Percentiles rank a stretch among this genome's conserved stretches.
phyloP scores from a whole-genome alignment of 306 rosid species.

The Trichosanthes cucumerina region DNA sequence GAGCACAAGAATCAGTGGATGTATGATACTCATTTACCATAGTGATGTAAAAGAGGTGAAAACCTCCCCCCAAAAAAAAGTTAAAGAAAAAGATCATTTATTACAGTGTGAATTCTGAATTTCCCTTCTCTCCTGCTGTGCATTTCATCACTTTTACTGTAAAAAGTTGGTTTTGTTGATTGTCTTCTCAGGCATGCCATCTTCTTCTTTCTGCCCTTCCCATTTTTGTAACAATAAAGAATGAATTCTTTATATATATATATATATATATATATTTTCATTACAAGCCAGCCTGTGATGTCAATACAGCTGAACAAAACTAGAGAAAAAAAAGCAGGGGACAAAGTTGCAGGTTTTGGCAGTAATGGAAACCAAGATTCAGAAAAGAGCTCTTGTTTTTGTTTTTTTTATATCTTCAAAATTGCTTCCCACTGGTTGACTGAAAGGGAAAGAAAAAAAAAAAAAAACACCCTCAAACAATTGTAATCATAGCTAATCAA shows the following conservation, averaged over 20 bases:
- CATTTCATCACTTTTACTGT: slow-evolving; percentile 22
- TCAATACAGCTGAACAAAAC: not conserved
- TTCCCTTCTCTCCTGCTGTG: slow-evolving; percentile 10
- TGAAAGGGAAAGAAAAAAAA: not conserved
- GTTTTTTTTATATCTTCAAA: not conserved
- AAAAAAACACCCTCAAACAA: not conserved
- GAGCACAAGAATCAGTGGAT: slow-evolving; percentile 8
- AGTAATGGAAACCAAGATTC: slow-evolving; percentile 7
- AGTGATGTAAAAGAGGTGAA: slow-evolving; percentile 22
- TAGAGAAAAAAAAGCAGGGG: not conserved
- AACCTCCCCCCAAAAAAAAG: slow-evolving; percentile 4
- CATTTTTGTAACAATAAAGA: not conserved
- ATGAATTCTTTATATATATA: not conserved
- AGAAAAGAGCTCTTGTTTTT: not conserved
- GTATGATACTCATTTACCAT: slow-evolving; percentile 28
- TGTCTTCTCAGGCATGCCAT: slow-evolving; percentile 1
- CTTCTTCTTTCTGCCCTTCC: not conserved
- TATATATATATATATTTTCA: not conserved
- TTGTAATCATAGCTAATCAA: not conserved
- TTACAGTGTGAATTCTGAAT: slow-evolving; percentile 20
- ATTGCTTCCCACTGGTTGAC: not conserved
- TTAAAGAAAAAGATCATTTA: slow-evolving; percentile 15
- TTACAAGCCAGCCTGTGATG: slow-evolving; percentile 8
- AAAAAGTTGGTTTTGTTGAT: slow-evolving; percentile 19
- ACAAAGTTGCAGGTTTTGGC: slow-evolving; percentile 7